phyloP scores from a whole-genome alignment of 768 basidiomycete species.

The Fomitopsis pulvina region DNA sequence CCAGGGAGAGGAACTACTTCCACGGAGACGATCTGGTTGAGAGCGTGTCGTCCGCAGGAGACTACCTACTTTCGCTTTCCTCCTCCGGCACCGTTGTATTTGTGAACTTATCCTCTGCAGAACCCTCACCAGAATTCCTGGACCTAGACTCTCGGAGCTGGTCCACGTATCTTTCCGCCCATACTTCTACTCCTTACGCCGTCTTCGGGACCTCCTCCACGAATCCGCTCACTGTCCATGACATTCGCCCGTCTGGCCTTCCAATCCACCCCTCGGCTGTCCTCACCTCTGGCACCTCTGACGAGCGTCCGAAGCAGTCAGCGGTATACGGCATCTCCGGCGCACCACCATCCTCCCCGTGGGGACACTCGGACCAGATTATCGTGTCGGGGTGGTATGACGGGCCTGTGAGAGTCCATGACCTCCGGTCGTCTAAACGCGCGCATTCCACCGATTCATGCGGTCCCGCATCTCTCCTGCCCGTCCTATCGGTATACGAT shows the following conservation, averaged over 20 bases:
- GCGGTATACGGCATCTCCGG: constrained; percentile 71
- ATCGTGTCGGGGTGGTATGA: constrained; percentile 82
- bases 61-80: constrained; percentile 50
- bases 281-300: constrained; percentile 33
- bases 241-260: constrained; percentile 42
- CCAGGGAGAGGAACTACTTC: constrained; percentile 18
- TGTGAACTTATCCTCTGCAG: constrained; percentile 19
- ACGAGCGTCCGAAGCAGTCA: constrained; percentile 26
- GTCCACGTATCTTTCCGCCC: constrained; percentile 50
- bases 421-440: constrained; percentile 48
- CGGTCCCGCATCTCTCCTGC: constrained; percentile 36
- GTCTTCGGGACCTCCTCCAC: constrained; percentile 61
- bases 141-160: constrained; percentile 52
- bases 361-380: constrained; percentile 66
- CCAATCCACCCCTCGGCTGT: constrained; percentile 40
- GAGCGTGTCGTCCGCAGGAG: constrained; percentile 42
- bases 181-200: constrained; percentile 50
- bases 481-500: constrained; percentile 57
- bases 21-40: constrained; percentile 47
- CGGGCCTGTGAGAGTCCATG: constrained; percentile 65
- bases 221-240: constrained; percentile 52
- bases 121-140: constrained; percentile 25
- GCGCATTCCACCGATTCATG: constrained; percentile 8
- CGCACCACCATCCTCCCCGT: constrained; percentile 54
- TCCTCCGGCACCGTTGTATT: constrained; percentile 44